These are phyloP conservation scores for Calcarisporium arbuscula DNA, from an alignment of 2,329 filamentous ascomycete genomes.

Conservation along the genomic window DNA sequence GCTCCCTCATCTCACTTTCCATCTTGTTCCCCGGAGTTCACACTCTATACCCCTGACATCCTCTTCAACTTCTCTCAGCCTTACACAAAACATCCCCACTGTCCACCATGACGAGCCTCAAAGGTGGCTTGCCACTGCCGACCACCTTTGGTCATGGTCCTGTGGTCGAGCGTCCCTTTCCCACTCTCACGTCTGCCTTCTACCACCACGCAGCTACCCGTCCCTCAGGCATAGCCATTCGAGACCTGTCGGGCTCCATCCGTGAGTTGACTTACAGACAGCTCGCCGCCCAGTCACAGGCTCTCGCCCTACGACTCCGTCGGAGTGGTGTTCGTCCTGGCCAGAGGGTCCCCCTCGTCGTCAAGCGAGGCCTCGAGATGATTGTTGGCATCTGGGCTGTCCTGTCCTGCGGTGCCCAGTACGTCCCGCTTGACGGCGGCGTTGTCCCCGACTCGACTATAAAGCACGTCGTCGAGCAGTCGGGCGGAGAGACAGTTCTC, in stretches of 20 bases:
- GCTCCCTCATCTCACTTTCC: too few relatives aligned
- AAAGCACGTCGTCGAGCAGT: conserved; percentile 41
- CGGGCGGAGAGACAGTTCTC: conserved; percentile 36
- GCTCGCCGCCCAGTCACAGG: conserved; percentile 35
- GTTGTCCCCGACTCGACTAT: conserved; percentile 43
- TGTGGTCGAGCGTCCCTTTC: conserved; percentile 25
- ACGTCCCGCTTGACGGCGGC: conserved; percentile 52
- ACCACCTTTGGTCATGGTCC: too few relatives aligned
- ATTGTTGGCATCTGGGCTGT: conserved; percentile 50
- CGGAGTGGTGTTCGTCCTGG: conserved; percentile 32
- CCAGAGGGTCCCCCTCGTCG: conserved; percentile 48
- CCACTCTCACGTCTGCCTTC: conserved; percentile 32
- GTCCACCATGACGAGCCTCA: too few relatives aligned
- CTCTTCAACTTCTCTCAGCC: too few relatives aligned
- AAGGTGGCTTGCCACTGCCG: too few relatives aligned
- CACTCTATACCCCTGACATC: too few relatives aligned
- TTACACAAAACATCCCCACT: conserved; percentile 7
- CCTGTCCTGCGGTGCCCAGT: conserved; percentile 51
- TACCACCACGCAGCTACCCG: conserved; percentile 28
- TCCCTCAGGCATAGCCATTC: conserved; percentile 32
- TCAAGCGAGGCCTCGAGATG: conserved; percentile 50
- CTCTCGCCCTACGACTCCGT: conserved; percentile 33
- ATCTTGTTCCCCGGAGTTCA: too few relatives aligned
- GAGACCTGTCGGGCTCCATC: conserved; percentile 23
- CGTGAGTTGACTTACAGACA: conserved; percentile 37